Evolutionary conservation across 495 filamentous ascomycete genomes (phyloP), one percentile per base, ranked within the genome.

Genomic region (Talaromyces stipitatus): DNA sequence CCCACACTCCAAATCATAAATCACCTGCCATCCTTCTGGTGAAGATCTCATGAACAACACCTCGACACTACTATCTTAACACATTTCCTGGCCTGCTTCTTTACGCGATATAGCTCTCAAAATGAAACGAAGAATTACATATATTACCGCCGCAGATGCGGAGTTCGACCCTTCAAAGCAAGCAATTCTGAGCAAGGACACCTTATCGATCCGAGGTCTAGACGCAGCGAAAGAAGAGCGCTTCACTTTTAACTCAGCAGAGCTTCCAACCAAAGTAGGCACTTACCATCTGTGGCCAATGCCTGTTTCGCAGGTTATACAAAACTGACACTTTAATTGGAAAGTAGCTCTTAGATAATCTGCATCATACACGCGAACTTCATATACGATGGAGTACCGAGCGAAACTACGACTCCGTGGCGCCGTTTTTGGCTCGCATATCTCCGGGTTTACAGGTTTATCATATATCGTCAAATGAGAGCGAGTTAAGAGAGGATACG

Each of bases 111-210:
- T 48, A 48, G 20, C 27, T 41, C 6, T 59, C 61, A 79, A 48
- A 51, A 97, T 97, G 92, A 86, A 87, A 62, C 85, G 90, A 73
- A 81, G 92, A 69, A 85, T 90, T 51, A 96, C 92, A 18, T 95
- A 84, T 67, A 65, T 96, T 54, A 85, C 90, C 47, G 76, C 75
- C 38, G 65, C 80, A 27, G 76, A 83, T 20, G 74, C 85, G 43
- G 77, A 78, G 1, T 78, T 91, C 18, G 78, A 84, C 18, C 82
- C 85, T 0, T 28, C 54, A 4, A 69, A 84, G 14, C 78, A 82
- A 47, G 70, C 89, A 53, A 65, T 75, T 0, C 63, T 92, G 20
- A 68, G 68, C 4, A 62, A 68, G 16, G 66, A 71, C 22, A 69
- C 71, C 16, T 66, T 94, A 26, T 73, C 71, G 24, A 71, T 85